These are phyloP conservation scores for Thinopyrum obtusiflorum DNA, from an alignment of 202 grass and related monocot species.

Conservation along the genomic window DNA sequence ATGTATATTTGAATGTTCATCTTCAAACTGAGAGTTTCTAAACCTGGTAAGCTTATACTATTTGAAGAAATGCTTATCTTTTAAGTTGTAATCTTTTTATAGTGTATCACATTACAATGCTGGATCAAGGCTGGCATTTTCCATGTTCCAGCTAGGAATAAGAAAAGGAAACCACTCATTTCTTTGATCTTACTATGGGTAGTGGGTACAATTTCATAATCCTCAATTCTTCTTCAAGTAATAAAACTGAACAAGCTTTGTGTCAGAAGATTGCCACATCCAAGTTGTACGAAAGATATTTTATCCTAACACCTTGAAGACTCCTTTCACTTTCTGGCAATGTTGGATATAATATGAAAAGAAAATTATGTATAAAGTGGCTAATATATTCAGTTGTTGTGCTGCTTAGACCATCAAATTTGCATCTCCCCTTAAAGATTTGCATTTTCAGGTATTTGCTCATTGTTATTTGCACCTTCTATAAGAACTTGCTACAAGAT, in stretches of 20 bases:
- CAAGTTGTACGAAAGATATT: neutral
- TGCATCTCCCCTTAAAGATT: neutral
- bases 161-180: neutral
- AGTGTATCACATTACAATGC: neutral
- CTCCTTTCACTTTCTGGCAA: neutral
- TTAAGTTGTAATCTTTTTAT: neutral
- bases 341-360: constrained; percentile 18
- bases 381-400: neutral
- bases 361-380: neutral
- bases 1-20: neutral
- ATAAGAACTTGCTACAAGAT: neutral
- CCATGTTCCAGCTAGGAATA: neutral
- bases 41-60: neutral
- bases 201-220: neutral
- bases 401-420: neutral
- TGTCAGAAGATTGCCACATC: neutral
- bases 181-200: neutral
- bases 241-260: neutral
- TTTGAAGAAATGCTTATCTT: neutral
- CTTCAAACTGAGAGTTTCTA: neutral
- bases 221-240: neutral
- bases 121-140: neutral
- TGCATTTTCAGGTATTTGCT: neutral
- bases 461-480: neutral
- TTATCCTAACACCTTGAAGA: neutral